Evolutionary conservation across 345 rosid genomes (phyloP), one percentile per base, ranked within the genome.

Genomic region (Litchi chinensis): DNA sequence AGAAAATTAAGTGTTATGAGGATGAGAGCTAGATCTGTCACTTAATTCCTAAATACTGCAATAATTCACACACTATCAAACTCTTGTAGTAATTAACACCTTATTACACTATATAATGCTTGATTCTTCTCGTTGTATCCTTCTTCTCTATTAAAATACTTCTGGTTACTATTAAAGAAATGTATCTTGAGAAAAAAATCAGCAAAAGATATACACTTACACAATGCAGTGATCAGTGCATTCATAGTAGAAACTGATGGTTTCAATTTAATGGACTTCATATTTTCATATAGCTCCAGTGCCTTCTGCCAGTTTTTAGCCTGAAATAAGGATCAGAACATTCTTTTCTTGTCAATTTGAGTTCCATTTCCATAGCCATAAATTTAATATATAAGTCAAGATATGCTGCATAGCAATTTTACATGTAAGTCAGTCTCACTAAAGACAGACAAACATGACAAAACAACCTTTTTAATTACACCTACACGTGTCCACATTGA

Each of bases 281-380:
- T 89, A 65, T 86, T 84, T 71, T 92, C 92, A 68, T 91, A 93
- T 67, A 92, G 87, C 88, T 90, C 90, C 83, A 92, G 85, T 56
- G 96, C 96, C 83, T 89, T 95, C 86, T 87, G 87, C 98, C 99
- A 95, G 83, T 89, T 94, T 79, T 89, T 93, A 13, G 93, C 92
- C 97, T 95, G 86, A 80, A 84, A 75, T 28, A 76, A 67, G 59
- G 62, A 52, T 28, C 74, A 71, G 70, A 57, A 50, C 32, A 57
- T 60, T 9, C 68, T 64, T 65, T 52, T 21, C 56, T 57, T 50
- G 50, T 52, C 68, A 43, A 16, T 60, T 18, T 15, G 6, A 18
- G 52, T 28, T 70, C 41, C 19, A 5, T 8, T 18, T 28, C 37
- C 63, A 77, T 65, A 48, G 70, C 21, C 37, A 32, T 32, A 69